Evolutionary conservation across 805 yeast genomes (phyloP).

Genomic region (Wickerhamiella australiensis): DNA sequence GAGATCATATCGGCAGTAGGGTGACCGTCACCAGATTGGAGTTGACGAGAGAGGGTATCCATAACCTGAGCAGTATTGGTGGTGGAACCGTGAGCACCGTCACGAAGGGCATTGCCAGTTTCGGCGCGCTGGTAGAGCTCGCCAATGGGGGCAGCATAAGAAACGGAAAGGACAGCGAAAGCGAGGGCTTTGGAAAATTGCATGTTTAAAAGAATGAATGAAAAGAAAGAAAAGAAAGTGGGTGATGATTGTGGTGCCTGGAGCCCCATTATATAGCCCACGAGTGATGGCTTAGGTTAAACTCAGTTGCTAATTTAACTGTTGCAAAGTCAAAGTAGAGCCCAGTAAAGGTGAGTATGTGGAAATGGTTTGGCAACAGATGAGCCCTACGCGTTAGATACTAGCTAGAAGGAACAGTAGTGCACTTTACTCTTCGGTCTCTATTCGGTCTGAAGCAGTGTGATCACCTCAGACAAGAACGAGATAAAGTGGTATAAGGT

Average conservation of each 20-base stretch:
- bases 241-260: neutral
- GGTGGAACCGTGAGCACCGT: slow-evolving; percentile 18
- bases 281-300: neutral
- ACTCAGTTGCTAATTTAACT: neutral
- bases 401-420: too few species aligned
- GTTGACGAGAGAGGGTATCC: slow-evolving; percentile 19
- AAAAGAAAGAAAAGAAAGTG: slow-evolving; percentile 5
- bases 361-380: neutral
- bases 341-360: too few species aligned
- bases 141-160: slow-evolving; percentile 16
- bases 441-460: too few species aligned
- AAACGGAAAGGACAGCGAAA: slow-evolving; percentile 17
- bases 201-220: slow-evolving; percentile 10
- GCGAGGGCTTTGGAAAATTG: slow-evolving; percentile 15
- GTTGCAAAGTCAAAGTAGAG: neutral
- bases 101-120: slow-evolving; percentile 15
- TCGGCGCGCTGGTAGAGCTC: slow-evolving; percentile 11
- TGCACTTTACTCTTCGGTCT: too few species aligned
- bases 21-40: slow-evolving; percentile 18
- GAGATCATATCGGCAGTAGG: slow-evolving; percentile 18
- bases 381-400: too few species aligned
- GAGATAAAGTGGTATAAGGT: too few species aligned
- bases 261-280: neutral
- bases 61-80: slow-evolving; percentile 18
- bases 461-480: too few species aligned